phyloP scores from a whole-genome alignment of 2,329 filamentous ascomycete species.

The Pseudovirgaria hyperparasitica region DNA sequence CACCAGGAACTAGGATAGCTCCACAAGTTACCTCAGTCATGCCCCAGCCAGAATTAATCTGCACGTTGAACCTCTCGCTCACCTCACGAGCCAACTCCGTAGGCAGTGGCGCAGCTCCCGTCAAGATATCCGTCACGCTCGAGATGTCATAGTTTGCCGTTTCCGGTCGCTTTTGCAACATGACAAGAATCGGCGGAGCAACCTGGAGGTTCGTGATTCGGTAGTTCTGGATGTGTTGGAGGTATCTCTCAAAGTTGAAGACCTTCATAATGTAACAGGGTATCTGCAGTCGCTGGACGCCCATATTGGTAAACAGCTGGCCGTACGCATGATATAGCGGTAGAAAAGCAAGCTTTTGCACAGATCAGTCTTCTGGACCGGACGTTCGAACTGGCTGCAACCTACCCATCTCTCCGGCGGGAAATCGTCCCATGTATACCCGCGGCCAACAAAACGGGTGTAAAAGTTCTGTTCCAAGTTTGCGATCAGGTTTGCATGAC shows the following conservation, averaged over 20 bases:
- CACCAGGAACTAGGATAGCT: constrained; percentile 24
- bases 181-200: constrained; percentile 31
- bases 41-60: constrained; percentile 28
- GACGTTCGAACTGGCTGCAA: constrained; percentile 13
- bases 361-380: constrained; percentile 11
- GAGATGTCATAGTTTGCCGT: constrained; percentile 27
- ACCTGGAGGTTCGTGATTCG: constrained; percentile 27
- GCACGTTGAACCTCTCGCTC: constrained; percentile 18
- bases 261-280: constrained; percentile 29
- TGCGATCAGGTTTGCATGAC: constrained; percentile 37
- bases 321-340: constrained; percentile 36
- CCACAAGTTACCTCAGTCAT: constrained; percentile 31
- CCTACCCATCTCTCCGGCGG: constrained; percentile 37
- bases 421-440: constrained; percentile 25
- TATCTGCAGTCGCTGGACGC: constrained; percentile 34
- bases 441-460: constrained; percentile 29
- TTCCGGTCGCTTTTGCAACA: constrained; percentile 31
- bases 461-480: constrained; percentile 39
- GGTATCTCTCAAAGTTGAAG: constrained; percentile 27
- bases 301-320: constrained; percentile 26
- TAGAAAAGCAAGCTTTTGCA: constrained; percentile 18
- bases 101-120: constrained; percentile 29
- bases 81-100: constrained; percentile 30
- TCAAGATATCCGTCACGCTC: constrained; percentile 26
- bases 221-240: constrained; percentile 23